phyloP scores from a whole-genome alignment of 129 eudicot species.

The Flaveria sonorensis region DNA sequence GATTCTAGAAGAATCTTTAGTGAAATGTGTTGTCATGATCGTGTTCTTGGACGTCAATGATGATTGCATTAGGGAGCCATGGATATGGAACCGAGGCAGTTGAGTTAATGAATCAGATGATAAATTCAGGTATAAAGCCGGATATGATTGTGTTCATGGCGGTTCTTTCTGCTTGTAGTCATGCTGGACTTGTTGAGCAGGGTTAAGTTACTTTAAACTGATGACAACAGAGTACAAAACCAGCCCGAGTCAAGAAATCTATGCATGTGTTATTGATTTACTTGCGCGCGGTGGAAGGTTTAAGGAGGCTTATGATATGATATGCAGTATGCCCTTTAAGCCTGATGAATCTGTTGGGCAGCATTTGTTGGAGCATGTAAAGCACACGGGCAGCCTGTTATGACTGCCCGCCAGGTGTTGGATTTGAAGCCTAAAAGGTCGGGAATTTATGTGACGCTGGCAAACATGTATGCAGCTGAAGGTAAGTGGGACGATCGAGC shows the following conservation, averaged over 20 bases:
- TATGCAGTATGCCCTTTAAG: conserved; percentile 63
- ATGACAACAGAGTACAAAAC: conserved; percentile 53
- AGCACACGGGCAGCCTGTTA: conserved; percentile 54
- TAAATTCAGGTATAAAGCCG: conserved; percentile 56
- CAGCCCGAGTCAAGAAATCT: conserved; percentile 60
- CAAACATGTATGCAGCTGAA: conserved; percentile 72
- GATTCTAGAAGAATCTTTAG: conserved; percentile 57
- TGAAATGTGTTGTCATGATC: conserved; percentile 50
- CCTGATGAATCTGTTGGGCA: conserved; percentile 88
- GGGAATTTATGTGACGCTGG: conserved; percentile 63
- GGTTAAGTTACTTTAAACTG: conserved; percentile 58
- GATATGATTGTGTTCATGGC: conserved; percentile 77
- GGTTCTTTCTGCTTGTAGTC: conserved; percentile 87
- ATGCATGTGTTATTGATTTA: conserved; percentile 82
- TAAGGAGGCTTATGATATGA: conserved; percentile 68
- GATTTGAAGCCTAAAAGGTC: conserved; percentile 54
- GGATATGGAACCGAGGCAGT: conserved; percentile 76
- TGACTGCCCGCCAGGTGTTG: conserved; percentile 50
- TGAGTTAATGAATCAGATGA: conserved; percentile 60
- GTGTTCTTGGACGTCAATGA: conserved; percentile 97
- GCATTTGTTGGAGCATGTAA: conserved; percentile 83
- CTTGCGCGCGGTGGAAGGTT: conserved; percentile 84
- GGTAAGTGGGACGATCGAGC: conserved; percentile 90
- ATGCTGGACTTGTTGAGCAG: conserved; percentile 77
- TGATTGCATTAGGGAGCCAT: conserved; percentile 83